A percentile compares a stretch with the other conserved stretches of the same genome.
Conservation (phyloP, 2,329 filamentous ascomycete species). For the Botrytis medusae region DNA sequence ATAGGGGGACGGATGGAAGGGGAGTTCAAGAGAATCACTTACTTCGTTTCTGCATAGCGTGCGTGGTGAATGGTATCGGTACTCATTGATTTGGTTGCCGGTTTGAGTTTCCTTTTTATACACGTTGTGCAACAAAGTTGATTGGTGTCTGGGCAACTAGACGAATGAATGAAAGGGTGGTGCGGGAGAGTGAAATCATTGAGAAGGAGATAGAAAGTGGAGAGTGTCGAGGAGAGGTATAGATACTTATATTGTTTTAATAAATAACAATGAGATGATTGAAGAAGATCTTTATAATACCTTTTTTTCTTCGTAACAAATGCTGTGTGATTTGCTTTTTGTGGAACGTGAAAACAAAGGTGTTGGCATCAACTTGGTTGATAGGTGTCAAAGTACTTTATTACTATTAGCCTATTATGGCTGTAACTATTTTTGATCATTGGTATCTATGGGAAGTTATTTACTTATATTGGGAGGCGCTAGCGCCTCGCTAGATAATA, state of each 20-base stretch:
- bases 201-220: no score
- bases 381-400: no score
- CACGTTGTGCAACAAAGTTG: background rate
- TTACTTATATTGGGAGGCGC: no score
- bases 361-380: no score
- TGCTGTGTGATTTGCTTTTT: background rate
- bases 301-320: background rate
- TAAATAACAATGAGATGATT: conserved; percentile 13
- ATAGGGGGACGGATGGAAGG: background rate
- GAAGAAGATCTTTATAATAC: background rate
- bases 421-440: no score
- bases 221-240: background rate
- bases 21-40: conserved; percentile 10
- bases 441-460: no score
- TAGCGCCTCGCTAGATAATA: no score
- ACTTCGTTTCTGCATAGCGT: conserved; percentile 28
- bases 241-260: conserved; percentile 10
- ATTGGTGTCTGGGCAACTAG: conserved; percentile 10
- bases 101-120: conserved; percentile 4
- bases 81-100: conserved; percentile 2
- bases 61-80: conserved; percentile 19
- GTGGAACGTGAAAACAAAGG: background rate
- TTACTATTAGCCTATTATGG: no score
- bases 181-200: no score
- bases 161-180: background rate